Base-by-base conservation (phyloP, 306 rosid species). In the Pterocarpus santalinus region DNA sequence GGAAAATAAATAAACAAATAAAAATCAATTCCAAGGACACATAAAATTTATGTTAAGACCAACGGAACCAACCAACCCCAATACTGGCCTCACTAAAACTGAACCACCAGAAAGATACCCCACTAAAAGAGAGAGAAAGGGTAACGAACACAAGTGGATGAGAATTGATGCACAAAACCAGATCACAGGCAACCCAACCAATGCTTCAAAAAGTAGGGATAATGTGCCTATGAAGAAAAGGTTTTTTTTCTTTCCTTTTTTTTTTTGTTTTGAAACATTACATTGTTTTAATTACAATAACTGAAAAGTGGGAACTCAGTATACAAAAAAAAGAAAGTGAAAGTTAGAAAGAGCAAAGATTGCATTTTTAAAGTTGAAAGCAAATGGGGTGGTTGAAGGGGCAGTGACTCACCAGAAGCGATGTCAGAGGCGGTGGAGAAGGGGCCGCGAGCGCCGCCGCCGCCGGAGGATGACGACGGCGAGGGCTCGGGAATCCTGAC, bases 371-470 rank as follows among this genome's bases (percentile, higher is more conserved):
- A 73, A 35, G 49, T n/a, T 56, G 5, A 56, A 7, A 4, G 14
- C 63, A 55, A 38, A 86, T 49, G 74, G 73, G 66, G 66, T 12
- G 43, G 5, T 33, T 6, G 16, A 11, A 11, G 55, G 55, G 55
- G 12, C 7, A 62, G 46, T 72, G 65, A 80, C 85, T 77, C 36
- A 95, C 99, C 97, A 28, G 94, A 93, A 88, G 87, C 96, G 81
- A 89, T 89, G 83, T 90, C 98, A 56, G 98, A 92, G 75, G 94
- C 82, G 76, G 97, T 65, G 39, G 98, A 92, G 76, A 94, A 64
- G 39, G 98, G 91, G 82, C 90, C 73, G 64, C 90, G 98, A 5
- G 85, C 95, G 70, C 94, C 92, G 11, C 87, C 94, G 11, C 87
- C 87, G 11, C 88, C 86, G 35, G 98, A 90, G 17, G 94, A 87